Evolutionary conservation across 164 flowering plant species (phyloP), one percentile per base, ranked within the genome.

Genomic region (Malania oleifera): DNA sequence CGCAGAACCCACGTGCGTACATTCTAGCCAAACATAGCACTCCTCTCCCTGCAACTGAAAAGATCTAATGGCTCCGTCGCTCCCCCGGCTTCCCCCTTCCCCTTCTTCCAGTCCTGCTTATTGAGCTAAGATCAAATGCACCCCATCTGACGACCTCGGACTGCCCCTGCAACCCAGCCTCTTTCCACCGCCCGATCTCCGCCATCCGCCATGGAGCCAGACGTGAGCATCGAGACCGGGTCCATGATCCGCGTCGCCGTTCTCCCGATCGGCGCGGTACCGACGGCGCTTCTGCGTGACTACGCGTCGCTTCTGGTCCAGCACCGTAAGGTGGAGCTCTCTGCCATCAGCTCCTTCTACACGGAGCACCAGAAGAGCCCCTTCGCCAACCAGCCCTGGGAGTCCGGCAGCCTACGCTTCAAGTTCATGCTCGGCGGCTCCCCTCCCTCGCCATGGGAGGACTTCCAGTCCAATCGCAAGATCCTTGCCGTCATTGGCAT

Each of bases 121-220:
- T n/a, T n/a, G n/a, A n/a, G n/a, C n/a, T n/a, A n/a, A n/a, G n/a
- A n/a, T n/a, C n/a, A n/a, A n/a, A n/a, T n/a, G n/a, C n/a, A n/a
- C n/a, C n/a, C n/a, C n/a, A n/a, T n/a, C n/a, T n/a, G n/a, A n/a
- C n/a, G n/a, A n/a, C n/a, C n/a, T n/a, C n/a, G n/a, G n/a, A n/a
- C n/a, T n/a, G n/a, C n/a, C n/a, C n/a, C n/a, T n/a, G n/a, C n/a
- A n/a, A n/a, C n/a, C n/a, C n/a, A n/a, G n/a, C n/a, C n/a, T n/a
- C n/a, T n/a, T n/a, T n/a, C n/a, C n/a, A n/a, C n/a, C n/a, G n/a
- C n/a, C n/a, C n/a, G n/a, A n/a, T n/a, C n/a, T n/a, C n/a, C n/a
- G n/a, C n/a, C n/a, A n/a, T n/a, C n/a, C n/a, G n/a, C n/a, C n/a
- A 93, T 93, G 99, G 99, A 93, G 67, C 97, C 99, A 13, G 96